Evolutionary conservation across 148 eudicot genomes (phyloP).

Genomic region (Vaccinium corymbosum): DNA sequence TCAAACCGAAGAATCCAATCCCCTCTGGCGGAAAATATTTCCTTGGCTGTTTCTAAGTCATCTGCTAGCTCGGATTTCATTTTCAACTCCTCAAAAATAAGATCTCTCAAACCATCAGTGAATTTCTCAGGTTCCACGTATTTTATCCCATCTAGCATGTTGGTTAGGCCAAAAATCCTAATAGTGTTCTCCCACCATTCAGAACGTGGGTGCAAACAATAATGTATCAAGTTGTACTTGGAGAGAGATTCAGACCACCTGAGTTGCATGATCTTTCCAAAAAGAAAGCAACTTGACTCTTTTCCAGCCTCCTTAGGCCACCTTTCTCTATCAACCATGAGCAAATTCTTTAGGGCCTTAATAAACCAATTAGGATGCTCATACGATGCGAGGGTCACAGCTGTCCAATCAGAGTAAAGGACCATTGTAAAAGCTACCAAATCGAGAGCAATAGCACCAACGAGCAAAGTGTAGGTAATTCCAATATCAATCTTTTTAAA

Average conservation of each 20-base stretch:
- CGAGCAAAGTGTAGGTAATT: constrained; percentile 26
- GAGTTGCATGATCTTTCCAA: not conserved
- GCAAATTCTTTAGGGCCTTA: not conserved
- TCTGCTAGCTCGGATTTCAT: constrained; percentile 29
- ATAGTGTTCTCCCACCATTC: constrained; percentile 1
- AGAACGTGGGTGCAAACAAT: constrained; percentile 23
- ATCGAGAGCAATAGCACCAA: constrained; percentile 40
- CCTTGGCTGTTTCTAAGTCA: constrained; percentile 24
- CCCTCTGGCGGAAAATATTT: constrained; percentile 5
- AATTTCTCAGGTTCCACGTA: constrained; percentile 24
- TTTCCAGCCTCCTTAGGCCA: not conserved
- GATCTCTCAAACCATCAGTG: constrained; percentile 18
- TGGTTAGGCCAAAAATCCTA: constrained; percentile 23
- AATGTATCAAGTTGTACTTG: constrained; percentile 29
- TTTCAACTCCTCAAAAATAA: constrained; percentile 32
- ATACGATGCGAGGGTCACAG: constrained; percentile 15
- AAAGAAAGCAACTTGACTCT: not conserved
- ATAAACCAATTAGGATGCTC: not conserved
- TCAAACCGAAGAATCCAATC: constrained; percentile 10
- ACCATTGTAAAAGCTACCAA: constrained; percentile 30
- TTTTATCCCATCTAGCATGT: constrained; percentile 20
- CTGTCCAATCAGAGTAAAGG: constrained; percentile 34
- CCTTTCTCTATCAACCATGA: not conserved
- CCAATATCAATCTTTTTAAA: constrained; percentile 18
- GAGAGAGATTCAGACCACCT: constrained; percentile 37